These are phyloP conservation scores for Exophiala bonariae DNA, from an alignment of 2,329 filamentous ascomycete species.

Conservation along the genomic window DNA sequence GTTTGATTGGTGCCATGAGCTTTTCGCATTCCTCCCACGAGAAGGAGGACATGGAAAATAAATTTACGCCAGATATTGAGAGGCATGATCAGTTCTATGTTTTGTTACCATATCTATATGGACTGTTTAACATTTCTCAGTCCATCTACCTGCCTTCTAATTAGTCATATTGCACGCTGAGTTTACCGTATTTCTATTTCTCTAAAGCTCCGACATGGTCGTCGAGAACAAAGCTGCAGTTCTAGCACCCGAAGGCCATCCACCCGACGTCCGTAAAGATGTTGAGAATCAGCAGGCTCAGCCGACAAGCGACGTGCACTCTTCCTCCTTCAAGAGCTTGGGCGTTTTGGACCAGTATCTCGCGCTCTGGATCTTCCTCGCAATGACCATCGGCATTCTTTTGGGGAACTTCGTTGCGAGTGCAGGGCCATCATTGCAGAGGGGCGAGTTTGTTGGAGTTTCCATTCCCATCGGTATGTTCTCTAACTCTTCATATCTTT, in stretches of 20 bases:
- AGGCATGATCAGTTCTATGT: too few species aligned
- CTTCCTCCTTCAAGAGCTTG: not conserved
- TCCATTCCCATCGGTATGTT: slow-evolving; percentile 64
- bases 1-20: too few species aligned
- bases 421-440: slow-evolving; percentile 64
- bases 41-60: too few species aligned
- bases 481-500: slow-evolving; percentile 9
- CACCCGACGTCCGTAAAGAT: not conserved
- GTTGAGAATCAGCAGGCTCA: not conserved
- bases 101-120: too few species aligned
- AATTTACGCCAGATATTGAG: too few species aligned
- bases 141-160: too few species aligned
- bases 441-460: slow-evolving; percentile 70
- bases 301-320: not conserved
- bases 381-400: slow-evolving; percentile 73
- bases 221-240: not conserved
- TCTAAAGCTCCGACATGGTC: too few species aligned
- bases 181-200: too few species aligned
- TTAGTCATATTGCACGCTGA: too few species aligned
- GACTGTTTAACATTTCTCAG: too few species aligned
- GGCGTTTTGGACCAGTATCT: slow-evolving; percentile 59
- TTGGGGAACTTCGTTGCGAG: slow-evolving; percentile 72
- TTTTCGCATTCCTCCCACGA: too few species aligned
- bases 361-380: slow-evolving; percentile 72
- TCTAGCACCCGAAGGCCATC: not conserved